Base-by-base conservation (phyloP, 768 basidiomycete species). In the Collybiopsis luxurians region DNA sequence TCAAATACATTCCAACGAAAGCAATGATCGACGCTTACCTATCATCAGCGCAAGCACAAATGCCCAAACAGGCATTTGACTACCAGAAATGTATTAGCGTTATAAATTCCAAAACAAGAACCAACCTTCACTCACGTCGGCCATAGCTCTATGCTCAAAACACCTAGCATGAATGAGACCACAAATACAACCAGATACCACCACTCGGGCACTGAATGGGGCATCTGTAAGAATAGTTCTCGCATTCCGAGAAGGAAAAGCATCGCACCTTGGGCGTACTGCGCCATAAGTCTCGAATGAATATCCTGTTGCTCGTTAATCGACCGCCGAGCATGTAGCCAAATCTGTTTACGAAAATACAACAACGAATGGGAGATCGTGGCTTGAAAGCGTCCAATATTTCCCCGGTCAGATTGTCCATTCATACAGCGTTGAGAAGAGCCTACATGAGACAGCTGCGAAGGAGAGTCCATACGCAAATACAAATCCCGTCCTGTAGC, bases 171-270 rank as follows among this genome's bases (percentile, higher is more conserved):
- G 60, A 88, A 83, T 62, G 83, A 83, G 50, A 79, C 58, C 54
- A 19, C 34, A 56, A 51, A 58, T 50, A 51, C 36, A 58, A 53
- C 44, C 13, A 66, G 63, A 61, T 87, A 88, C 73, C 84, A 85
- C 80, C 79, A 86, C 45, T 82, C 79, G 1, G 84, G 85, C 27
- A 86, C 84, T n/a, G n/a, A n/a, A n/a, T n/a, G n/a, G n/a, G n/a
- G n/a, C n/a, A n/a, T n/a, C n/a, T n/a, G n/a, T n/a, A n/a, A n/a
- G n/a, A n/a, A n/a, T n/a, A n/a, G n/a, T n/a, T n/a, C n/a, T n/a
- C n/a, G n/a, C n/a, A n/a, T n/a, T n/a, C n/a, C n/a, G n/a, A 2
- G 40, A 30, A 23, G 45, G 43, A 27, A 59, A 47, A 12, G 24
- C 38, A 44, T 13, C 13, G 31, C 58, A 26, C 45, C 83, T 71